Conservation (phyloP, 352 stramenopile genomes). For the Globisporangium solare region DNA sequence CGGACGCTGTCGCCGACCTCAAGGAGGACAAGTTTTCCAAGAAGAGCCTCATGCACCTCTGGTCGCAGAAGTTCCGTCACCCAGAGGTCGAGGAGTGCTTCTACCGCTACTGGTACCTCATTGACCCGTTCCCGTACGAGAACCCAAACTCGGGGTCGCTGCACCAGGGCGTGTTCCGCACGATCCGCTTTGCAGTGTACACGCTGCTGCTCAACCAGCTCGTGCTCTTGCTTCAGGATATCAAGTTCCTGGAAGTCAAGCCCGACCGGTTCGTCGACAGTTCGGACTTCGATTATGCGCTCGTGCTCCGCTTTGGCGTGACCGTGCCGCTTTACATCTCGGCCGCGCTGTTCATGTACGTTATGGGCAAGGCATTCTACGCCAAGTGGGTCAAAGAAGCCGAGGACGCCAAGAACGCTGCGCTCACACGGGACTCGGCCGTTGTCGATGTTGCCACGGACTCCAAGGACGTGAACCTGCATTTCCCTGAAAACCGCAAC, state of each 20-base stretch:
- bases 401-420: slow-evolving; percentile 55
- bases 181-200: slow-evolving; percentile 71
- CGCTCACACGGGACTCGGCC: slow-evolving; percentile 32
- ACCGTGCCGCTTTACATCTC: slow-evolving; percentile 71
- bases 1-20: slow-evolving; percentile 52
- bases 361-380: slow-evolving; percentile 71
- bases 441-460: slow-evolving; percentile 13
- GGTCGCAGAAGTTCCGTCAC: slow-evolving; percentile 69
- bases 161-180: slow-evolving; percentile 65
- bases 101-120: slow-evolving; percentile 84
- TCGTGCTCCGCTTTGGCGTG: slow-evolving; percentile 62
- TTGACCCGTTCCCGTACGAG: slow-evolving; percentile 79
- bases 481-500: slow-evolving; percentile 2
- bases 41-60: slow-evolving; percentile 54
- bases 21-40: slow-evolving; percentile 74
- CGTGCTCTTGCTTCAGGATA: slow-evolving; percentile 68
- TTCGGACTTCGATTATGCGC: slow-evolving; percentile 50
- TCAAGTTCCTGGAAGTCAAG: slow-evolving; percentile 74
- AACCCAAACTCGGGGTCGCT: slow-evolving; percentile 75
- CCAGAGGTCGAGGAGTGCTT: slow-evolving; percentile 74
- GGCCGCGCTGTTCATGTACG: slow-evolving; percentile 72
- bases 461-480: slow-evolving; percentile 13
- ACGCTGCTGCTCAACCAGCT: slow-evolving; percentile 68
- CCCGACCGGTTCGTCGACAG: slow-evolving; percentile 42
- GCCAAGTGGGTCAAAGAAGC: slow-evolving; percentile 62